Evolutionary conservation across 1,284 basidiomycete species (phyloP), one percentile per base, ranked within the genome.

Genomic region (Irpex sp.): DNA sequence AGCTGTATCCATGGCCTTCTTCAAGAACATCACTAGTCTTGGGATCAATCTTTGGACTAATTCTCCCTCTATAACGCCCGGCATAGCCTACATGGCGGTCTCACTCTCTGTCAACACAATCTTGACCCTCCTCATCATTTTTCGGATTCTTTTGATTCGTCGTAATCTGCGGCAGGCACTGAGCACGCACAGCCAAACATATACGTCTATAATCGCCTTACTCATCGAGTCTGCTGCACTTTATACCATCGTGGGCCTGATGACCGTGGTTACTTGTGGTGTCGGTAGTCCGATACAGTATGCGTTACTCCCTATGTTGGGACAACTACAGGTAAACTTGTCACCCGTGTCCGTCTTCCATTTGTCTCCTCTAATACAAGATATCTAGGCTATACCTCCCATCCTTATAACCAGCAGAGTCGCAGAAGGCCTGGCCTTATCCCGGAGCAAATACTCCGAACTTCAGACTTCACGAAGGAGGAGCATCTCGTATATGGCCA

Each of bases 381-480:
- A 53, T 2, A 17, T n/a, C 9, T 57, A 75, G 74, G 70, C 70
- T 6, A 72, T 75, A 3, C 70, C 73, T 0, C 69, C 74, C 0
- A 63, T 75, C 31, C 58, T 75, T 33, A 73, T 75, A 53, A 76
- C 79, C 7, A 75, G 76, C 47, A 75, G 80, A 3, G 70, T 83
- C 6, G 75, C 74, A 33, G 71, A 77, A n/a, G 78, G 78, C 3
- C 73, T 74, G 19, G 79, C 76, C 2, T 77, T 77, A 72, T 68
- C 68, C 13, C 62, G 68, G 31, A 55, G 26, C 5, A 55, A 31
- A 15, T 55, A 55, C 33, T 31, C 53, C 19, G 26, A 55, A 17
- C 53, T 55, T 8, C 19, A n/a, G 21, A 11, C 53, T 26, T 55
- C 53, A 11, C 53, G 19, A 11, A 6, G 26, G 21, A 55, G 33